These are phyloP conservation scores for Calendula officinalis DNA, from an alignment of 129 eudicot genomes.

Conservation along the genomic window DNA sequence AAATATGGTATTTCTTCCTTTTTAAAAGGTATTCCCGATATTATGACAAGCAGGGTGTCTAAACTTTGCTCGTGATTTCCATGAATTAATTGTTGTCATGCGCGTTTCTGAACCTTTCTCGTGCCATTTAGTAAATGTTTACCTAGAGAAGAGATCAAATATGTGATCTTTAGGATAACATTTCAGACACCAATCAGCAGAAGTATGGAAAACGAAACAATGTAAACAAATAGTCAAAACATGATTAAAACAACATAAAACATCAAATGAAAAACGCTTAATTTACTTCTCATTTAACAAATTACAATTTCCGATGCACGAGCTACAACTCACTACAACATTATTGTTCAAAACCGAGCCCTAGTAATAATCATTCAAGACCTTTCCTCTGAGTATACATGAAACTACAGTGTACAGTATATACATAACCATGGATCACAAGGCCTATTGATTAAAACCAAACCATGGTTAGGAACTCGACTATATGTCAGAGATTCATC, in stretches of 20 bases:
- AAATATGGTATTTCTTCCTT: no score
- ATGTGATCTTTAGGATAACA: no score
- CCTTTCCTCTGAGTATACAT: conserved; percentile 22
- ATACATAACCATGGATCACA: conserved; percentile 18
- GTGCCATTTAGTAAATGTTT: no score
- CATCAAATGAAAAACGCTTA: conserved; percentile 12
- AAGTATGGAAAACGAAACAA: no score
- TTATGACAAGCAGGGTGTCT: no score
- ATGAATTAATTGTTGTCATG: no score
- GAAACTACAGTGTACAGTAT: conserved; percentile 6
- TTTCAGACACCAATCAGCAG: no score
- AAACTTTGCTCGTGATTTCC: no score
- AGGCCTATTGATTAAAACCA: conserved; percentile 10
- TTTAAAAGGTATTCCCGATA: no score
- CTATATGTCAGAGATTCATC: neutral
- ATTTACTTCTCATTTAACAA: conserved; percentile 13
- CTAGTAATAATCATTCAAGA: conserved; percentile 1
- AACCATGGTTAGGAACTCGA: conserved; percentile 21
- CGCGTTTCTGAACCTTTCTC: no score
- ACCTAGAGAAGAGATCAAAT: no score
- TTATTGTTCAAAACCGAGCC: conserved; percentile 24
- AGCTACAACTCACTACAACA: conserved; percentile 18
- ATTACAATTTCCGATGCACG: neutral
- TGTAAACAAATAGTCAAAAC: no score
- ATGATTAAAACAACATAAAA: conserved; percentile 9